Evolutionary conservation across 768 basidiomycete genomes (phyloP).

Genomic region (Rhizopogon salebrosus): DNA sequence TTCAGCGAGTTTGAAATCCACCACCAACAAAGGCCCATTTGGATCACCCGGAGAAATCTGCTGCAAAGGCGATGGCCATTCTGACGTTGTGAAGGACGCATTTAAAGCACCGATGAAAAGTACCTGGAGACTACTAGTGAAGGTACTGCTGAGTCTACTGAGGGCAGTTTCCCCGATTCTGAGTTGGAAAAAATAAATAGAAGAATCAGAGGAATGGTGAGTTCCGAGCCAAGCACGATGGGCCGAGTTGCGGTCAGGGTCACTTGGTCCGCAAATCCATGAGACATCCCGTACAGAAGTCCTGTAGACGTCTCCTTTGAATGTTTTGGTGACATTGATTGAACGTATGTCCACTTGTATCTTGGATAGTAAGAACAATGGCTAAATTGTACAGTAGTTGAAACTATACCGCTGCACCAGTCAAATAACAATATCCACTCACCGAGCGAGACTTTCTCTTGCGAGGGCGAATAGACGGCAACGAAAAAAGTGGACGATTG

Average conservation of each 20-base stretch:
- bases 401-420: neutral
- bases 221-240: conserved; percentile 53
- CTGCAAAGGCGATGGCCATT: conserved; percentile 61
- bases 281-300: conserved; percentile 36
- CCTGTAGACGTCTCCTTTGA: conserved; percentile 34
- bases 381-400: conserved; percentile 24
- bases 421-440: neutral
- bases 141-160: conserved; percentile 36
- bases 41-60: conserved; percentile 53
- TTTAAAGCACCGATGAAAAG: conserved; percentile 30
- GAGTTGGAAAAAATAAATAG: conserved; percentile 43
- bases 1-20: conserved; percentile 38
- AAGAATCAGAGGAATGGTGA: conserved; percentile 25
- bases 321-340: conserved; percentile 38
- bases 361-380: conserved; percentile 39
- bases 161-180: conserved; percentile 38
- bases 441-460: conserved; percentile 19
- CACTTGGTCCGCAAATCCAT: conserved; percentile 42
- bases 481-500: conserved; percentile 10
- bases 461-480: conserved; percentile 8
- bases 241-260: conserved; percentile 35
- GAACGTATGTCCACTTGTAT: conserved; percentile 41
- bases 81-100: conserved; percentile 37
- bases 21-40: conserved; percentile 50
- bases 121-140: conserved; percentile 20